phyloP scores from a whole-genome alignment of 2,329 filamentous ascomycete genomes.

The Nothophaeocryptopus gaeumannii region DNA sequence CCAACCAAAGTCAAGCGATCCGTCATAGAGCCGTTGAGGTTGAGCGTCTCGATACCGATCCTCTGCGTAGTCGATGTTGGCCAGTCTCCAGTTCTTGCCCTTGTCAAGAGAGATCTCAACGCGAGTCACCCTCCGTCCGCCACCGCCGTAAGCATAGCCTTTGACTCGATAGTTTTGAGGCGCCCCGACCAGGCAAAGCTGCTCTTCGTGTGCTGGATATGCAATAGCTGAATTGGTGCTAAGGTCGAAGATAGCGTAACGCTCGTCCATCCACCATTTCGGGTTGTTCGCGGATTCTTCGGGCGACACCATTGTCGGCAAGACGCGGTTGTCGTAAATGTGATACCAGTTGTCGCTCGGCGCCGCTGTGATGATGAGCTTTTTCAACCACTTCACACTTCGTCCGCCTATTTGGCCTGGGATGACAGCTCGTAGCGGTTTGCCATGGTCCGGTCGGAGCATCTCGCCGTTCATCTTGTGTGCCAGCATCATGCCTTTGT shows the following conservation, averaged over 20 bases:
- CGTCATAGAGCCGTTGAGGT: conserved; percentile 69
- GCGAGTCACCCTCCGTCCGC: conserved; percentile 76
- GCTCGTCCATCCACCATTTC: conserved; percentile 81
- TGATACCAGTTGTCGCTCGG: conserved; percentile 95
- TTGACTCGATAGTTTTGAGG: conserved; percentile 61
- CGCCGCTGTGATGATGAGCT: conserved; percentile 69
- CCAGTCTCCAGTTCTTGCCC: conserved; percentile 74
- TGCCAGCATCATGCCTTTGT: conserved; percentile 80
- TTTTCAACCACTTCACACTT: conserved; percentile 90
- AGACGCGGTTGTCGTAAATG: conserved; percentile 85
- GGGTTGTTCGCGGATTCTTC: conserved; percentile 72
- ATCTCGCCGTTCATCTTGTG: conserved; percentile 87
- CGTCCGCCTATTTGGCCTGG: conserved; percentile 89
- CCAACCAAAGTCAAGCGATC: conserved; percentile 75
- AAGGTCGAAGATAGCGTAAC: conserved; percentile 89
- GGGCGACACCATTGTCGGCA: conserved; percentile 81
- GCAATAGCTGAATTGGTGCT: conserved; percentile 81
- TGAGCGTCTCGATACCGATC: conserved; percentile 71
- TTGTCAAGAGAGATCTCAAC: conserved; percentile 82
- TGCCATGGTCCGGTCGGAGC: conserved; percentile 79
- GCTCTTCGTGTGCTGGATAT: conserved; percentile 76
- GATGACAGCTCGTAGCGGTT: conserved; percentile 76
- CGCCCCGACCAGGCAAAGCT: conserved; percentile 50
- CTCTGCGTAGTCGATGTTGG: conserved; percentile 77
- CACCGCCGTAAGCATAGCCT: conserved; percentile 87